Evolutionary conservation across 176 grass and related monocot genomes (phyloP), one percentile per base, ranked within the genome.

Genomic region (Pontederia crassipes): DNA sequence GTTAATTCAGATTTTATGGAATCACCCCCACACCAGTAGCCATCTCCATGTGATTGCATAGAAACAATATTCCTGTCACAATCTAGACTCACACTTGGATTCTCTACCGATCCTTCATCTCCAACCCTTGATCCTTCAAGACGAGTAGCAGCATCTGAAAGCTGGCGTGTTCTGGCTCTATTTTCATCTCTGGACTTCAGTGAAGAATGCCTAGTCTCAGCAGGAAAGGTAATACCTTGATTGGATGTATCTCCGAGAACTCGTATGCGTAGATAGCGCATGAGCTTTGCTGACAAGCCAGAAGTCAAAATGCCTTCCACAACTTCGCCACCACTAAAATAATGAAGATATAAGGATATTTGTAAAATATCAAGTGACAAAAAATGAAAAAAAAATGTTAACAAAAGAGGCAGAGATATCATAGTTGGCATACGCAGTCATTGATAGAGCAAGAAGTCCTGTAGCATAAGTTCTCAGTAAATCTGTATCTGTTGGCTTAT

Each of bases 271-370:
- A 98, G 76, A 83, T 85, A 92, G 9, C 56, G 87, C 93, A 98
- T 98, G 45, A 98, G 81, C 77, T 89, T 92, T 11, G 81, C 74
- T 74, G 93, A 92, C 46, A 98, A 76, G 17, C 84, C 93, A 58
- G 79, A 76, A 51, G 65, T 89, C 52, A 98, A 74, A 47, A 81
- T 74, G 65, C 83, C 93, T 85, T 92, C 88, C 58, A 98, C 84
- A 69, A 98, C 76, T 15, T 75, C 74, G 24, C 79, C 74, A 50
- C 72, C 74, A 2, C 87, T 98, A 81, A 80, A 24, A 24, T 24
- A 24, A 24, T 24, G 20, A 24, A 24, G 20, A 3, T 56, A 56
- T 26, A 17, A 65, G 24, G 11, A 28, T 11, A 15, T 12, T 50
- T n/a, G 26, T 13, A 52, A n/a, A 65, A 50, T 14, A 65, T 50